Evolutionary conservation across 495 filamentous ascomycete species (phyloP), one percentile per base, ranked within the genome.

Genomic region (Aspergillus hancockii): DNA sequence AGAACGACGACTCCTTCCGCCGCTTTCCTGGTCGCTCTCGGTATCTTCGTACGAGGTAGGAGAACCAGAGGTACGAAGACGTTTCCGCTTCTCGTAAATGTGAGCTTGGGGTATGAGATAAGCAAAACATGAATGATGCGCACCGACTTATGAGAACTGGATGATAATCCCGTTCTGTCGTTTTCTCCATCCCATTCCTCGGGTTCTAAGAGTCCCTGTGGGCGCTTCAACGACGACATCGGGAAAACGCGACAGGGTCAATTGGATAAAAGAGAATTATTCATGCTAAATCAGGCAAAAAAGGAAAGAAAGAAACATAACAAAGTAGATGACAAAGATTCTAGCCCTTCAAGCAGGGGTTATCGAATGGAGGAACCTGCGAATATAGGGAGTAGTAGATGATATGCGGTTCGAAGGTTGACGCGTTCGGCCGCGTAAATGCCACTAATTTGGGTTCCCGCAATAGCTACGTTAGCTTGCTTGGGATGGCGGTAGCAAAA

Each of bases 151-250:
- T 74, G 72, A 45, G 74, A 68, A 38, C 81, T 62, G 55, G 65
- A 73, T 52, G 55, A 51, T 12, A 79, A 81, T 57, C 68, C 77
- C 12, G 78, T 74, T 38, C 74, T 72, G 41, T 75, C 72, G 14
- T 81, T 65, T 19, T 80, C 78, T 14, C 78, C 63, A 34, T 85
- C 80, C 3, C 76, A 75, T 38, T 81, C 77, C n/a, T 71, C 75
- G n/a, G 79, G 73, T n/a, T 74, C 72, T 6, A 65, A 49, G 43
- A 62, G 65, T 32, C 67, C 67, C 56, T 81, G 79, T 23, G 68
- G 62, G 56, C 85, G 80, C 65, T 87, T 86, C 36, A 72, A 54
- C 8, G 73, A 66, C 18, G 74, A 67, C 76, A 81, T 78, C 12
- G 65, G 63, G 46, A 66, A 55, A 60, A 71, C 14, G 28, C 32